Conservation (phyloP, 176 grass and related monocot species). For the Eleusine coracana region DNA sequence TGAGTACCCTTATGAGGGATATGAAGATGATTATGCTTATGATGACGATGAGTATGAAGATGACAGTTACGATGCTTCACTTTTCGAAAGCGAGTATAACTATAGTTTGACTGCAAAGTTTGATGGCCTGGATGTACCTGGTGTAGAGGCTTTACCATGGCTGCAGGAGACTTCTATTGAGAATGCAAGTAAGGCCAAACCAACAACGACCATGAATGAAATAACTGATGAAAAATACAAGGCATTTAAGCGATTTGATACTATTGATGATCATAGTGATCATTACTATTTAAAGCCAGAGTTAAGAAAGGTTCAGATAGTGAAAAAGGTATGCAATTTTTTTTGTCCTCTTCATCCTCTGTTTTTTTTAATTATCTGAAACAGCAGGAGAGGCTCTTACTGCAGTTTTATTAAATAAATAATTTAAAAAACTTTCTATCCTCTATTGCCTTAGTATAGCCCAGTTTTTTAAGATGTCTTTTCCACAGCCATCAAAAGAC, state of each 20-base stretch:
- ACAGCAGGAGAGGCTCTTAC: no score
- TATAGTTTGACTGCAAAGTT: slow-evolving; percentile 74
- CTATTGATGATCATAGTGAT: slow-evolving; percentile 64
- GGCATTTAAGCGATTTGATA: slow-evolving; percentile 82
- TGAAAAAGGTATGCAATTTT: slow-evolving; percentile 48
- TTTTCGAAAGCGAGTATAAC: slow-evolving; percentile 49
- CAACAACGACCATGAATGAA: slow-evolving; percentile 44
- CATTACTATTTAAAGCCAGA: slow-evolving; percentile 60
- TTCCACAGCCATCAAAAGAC: slow-evolving; percentile 70
- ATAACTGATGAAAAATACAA: slow-evolving; percentile 71
- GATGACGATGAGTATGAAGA: slow-evolving; percentile 69
- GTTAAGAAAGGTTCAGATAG: slow-evolving; percentile 40
- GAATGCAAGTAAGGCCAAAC: slow-evolving; percentile 42
- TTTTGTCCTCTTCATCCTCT: slow-evolving; percentile 14
- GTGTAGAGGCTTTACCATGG: slow-evolving; percentile 56
- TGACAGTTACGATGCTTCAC: slow-evolving; percentile 46
- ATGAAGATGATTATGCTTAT: slow-evolving; percentile 65
- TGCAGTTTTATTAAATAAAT: no score
- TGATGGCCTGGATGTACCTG: slow-evolving; percentile 55
- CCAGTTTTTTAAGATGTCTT: slow-evolving; percentile 24
- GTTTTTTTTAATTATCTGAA: neutral
- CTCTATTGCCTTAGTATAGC: slow-evolving; percentile 6
- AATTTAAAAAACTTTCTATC: neutral
- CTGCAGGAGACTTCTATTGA: slow-evolving; percentile 46
- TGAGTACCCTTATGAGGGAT: slow-evolving; percentile 49